Percentiles rank a stretch among this genome's conserved stretches.
Evolutionary conservation across 1,284 basidiomycete species (phyloP).

Genomic region (Apiotrichum brassicae): DNA sequence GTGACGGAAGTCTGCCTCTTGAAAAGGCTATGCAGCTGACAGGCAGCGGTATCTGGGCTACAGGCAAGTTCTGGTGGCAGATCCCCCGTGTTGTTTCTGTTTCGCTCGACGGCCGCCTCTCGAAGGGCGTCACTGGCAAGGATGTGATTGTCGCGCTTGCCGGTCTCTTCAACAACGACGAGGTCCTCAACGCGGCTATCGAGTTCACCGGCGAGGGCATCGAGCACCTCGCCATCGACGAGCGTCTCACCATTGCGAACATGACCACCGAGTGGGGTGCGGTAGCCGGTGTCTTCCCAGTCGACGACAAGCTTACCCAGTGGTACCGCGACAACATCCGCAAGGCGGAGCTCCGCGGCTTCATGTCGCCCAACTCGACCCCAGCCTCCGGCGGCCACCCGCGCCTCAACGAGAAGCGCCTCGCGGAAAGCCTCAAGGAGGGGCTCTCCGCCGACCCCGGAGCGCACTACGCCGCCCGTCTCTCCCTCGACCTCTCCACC

Average conservation of each 20-base stretch:
- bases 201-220: constrained; percentile 95
- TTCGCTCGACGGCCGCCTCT: constrained; percentile 73
- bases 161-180: constrained; percentile 93
- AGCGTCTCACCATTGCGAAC: constrained; percentile 89
- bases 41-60: constrained; percentile 81
- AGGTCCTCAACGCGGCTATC: constrained; percentile 96
- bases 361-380: constrained; percentile 49
- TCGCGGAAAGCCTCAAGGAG: constrained; percentile 60
- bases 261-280: constrained; percentile 99
- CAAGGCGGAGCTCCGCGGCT: constrained; percentile 73
- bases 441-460: constrained; percentile 65
- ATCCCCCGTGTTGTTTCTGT: constrained; percentile 95
- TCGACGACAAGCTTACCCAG: constrained; percentile 70
- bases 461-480: constrained; percentile 79
- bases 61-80: constrained; percentile 99
- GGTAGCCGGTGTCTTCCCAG: constrained; percentile 89
- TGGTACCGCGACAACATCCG: constrained; percentile 83
- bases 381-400: constrained; percentile 57
- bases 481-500: constrained; percentile 86
- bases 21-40: neutral
- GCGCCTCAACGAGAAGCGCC: constrained; percentile 69
- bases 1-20: constrained; percentile 4
- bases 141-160: constrained; percentile 97
- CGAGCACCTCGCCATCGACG: constrained; percentile 73
- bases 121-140: constrained; percentile 91